phyloP scores from a whole-genome alignment of 2,329 filamentous ascomycete genomes.

The Lecanosticta acicola region DNA sequence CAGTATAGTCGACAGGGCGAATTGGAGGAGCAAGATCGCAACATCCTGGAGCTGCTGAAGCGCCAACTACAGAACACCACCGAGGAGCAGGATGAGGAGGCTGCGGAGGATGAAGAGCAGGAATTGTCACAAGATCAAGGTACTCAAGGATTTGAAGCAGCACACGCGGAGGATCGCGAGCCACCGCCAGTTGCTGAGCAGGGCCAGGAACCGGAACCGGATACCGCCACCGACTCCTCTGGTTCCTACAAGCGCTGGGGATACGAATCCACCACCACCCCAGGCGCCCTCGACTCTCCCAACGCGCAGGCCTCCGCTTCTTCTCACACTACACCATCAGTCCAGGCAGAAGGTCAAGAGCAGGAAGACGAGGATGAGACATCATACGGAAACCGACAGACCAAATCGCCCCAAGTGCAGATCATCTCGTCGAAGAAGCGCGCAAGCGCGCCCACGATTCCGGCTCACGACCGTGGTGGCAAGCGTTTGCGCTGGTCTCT shows the following conservation, averaged over 20 bases:
- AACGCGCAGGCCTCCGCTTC: neutral
- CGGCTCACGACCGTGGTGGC: slow-evolving; percentile 5
- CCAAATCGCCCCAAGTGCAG: neutral
- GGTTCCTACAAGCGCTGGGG: neutral
- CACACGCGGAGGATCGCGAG: too few relatives aligned
- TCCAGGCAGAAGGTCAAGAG: neutral
- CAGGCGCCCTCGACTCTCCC: too few relatives aligned
- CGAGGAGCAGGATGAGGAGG: neutral
- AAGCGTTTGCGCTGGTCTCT: slow-evolving; percentile 10
- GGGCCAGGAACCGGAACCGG: neutral
- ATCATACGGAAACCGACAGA: neutral
- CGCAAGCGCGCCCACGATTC: neutral
- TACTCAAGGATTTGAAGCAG: too few relatives aligned
- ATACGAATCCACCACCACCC: too few relatives aligned
- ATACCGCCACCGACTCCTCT: neutral
- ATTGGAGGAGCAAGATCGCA: neutral
- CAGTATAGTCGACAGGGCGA: neutral
- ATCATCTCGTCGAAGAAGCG: neutral
- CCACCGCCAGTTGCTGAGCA: too few relatives aligned
- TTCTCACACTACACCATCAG: neutral
- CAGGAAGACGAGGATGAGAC: neutral
- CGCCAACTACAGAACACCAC: neutral
- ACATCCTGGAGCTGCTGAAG: slow-evolving; percentile 1
- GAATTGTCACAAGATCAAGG: too few relatives aligned
- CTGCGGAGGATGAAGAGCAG: too few relatives aligned